phyloP scores from a whole-genome alignment of 2,329 filamentous ascomycete genomes.

The Fusarium udum region DNA sequence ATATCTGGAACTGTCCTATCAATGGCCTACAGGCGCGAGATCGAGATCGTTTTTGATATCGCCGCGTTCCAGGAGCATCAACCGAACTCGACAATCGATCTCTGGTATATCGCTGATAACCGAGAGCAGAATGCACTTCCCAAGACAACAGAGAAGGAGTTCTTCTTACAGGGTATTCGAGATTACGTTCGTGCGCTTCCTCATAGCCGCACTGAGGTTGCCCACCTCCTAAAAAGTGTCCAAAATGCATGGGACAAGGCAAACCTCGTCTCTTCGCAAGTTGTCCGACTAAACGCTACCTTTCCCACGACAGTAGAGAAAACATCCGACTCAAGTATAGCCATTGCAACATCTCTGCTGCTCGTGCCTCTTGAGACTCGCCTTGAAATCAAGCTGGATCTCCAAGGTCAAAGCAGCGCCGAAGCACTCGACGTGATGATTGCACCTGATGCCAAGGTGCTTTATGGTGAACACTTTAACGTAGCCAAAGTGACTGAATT shows the following conservation, averaged over 20 bases:
- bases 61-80: constrained; percentile 63
- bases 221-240: constrained; percentile 67
- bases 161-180: constrained; percentile 78
- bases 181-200: constrained; percentile 71
- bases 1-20: constrained; percentile 71
- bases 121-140: constrained; percentile 63
- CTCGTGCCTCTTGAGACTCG: constrained; percentile 74
- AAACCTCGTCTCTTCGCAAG: constrained; percentile 65
- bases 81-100: constrained; percentile 67
- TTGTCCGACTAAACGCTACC: constrained; percentile 68
- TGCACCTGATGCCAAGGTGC: constrained; percentile 65
- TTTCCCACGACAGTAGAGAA: constrained; percentile 73
- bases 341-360: constrained; percentile 69
- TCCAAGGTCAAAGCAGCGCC: constrained; percentile 58
- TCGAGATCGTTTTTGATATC: constrained; percentile 78
- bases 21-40: constrained; percentile 76
- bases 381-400: constrained; percentile 68
- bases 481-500: constrained; percentile 80
- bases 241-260: constrained; percentile 74
- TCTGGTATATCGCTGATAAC: constrained; percentile 74
- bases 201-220: constrained; percentile 66
- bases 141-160: constrained; percentile 73
- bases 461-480: constrained; percentile 84
- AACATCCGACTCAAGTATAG: constrained; percentile 71
- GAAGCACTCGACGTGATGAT: constrained; percentile 66